A percentile compares a stretch with the other conserved stretches of the same genome.
Conservation (phyloP, 2,329 filamentous ascomycete genomes). For the Ophiostoma populinum region DNA sequence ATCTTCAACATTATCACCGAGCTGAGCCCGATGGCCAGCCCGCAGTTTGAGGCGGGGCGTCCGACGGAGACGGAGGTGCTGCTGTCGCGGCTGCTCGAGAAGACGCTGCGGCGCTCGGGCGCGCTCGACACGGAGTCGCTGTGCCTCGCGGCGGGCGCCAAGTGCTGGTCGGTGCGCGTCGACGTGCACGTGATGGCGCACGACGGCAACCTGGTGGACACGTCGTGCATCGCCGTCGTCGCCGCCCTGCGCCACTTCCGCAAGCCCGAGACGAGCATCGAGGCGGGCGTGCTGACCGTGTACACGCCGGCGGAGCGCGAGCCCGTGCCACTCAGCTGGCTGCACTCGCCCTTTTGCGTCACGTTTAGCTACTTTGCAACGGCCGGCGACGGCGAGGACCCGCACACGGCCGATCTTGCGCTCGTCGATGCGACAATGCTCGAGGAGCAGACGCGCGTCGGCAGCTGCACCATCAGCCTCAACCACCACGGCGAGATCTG, state of each 20-base stretch:
- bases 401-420: conserved; percentile 44
- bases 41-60: conserved; percentile 72
- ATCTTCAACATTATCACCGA: conserved; percentile 87
- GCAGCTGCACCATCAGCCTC: conserved; percentile 64
- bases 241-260: conserved; percentile 82
- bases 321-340: conserved; percentile 74
- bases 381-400: conserved; percentile 21
- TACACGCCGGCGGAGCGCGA: conserved; percentile 75
- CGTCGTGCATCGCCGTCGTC: conserved; percentile 70
- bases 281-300: conserved; percentile 68
- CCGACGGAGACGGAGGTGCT: conserved; percentile 72
- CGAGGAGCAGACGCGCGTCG: conserved; percentile 61
- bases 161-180: conserved; percentile 80
- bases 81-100: conserved; percentile 77
- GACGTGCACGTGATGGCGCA: conserved; percentile 85
- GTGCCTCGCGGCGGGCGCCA: conserved; percentile 77
- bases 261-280: conserved; percentile 73
- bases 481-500: conserved; percentile 84
- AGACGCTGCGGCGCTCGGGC: conserved; percentile 79
- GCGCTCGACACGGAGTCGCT: conserved; percentile 91
- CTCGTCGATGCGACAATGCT: conserved; percentile 55
- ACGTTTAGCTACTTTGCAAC: conserved; percentile 63
- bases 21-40: conserved; percentile 80
- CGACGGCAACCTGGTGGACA: conserved; percentile 80
- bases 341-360: conserved; percentile 82